Evolutionary conservation across 768 basidiomycete genomes (phyloP).

Genomic region (Ramaria sp.): DNA sequence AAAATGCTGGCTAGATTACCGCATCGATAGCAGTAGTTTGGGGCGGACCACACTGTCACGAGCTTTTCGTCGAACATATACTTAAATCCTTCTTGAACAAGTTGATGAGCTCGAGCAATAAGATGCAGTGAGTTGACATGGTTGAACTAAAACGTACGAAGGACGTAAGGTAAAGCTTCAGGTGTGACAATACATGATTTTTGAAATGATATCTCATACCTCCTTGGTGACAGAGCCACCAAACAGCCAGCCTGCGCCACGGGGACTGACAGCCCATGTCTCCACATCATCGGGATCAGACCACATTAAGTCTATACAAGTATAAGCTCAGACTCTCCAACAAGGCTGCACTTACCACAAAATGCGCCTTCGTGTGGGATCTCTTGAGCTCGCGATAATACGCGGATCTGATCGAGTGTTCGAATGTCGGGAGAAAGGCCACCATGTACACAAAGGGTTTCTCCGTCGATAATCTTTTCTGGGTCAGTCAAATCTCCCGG

Average conservation of each 20-base stretch:
- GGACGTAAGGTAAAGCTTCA: not conserved
- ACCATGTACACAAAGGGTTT: constrained; percentile 89
- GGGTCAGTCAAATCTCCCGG: not conserved
- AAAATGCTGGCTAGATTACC: constrained; percentile 90
- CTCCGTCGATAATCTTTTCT: constrained; percentile 85
- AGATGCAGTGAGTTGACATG: constrained; percentile 81
- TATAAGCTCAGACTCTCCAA: not conserved
- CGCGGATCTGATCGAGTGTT: constrained; percentile 89
- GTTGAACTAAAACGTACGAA: constrained; percentile 53
- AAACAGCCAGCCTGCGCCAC: constrained; percentile 94
- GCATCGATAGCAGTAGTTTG: constrained; percentile 79
- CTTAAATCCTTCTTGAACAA: constrained; percentile 93
- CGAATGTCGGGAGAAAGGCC: constrained; percentile 94
- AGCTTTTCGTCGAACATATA: constrained; percentile 93
- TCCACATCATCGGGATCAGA: constrained; percentile 92
- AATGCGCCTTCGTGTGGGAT: constrained; percentile 99
- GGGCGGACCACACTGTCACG: constrained; percentile 89
- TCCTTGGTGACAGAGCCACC: constrained; percentile 79
- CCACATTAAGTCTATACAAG: constrained; percentile 83
- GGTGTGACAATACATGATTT: not conserved
- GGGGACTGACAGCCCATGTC: constrained; percentile 93
- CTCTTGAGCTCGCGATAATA: constrained; percentile 89
- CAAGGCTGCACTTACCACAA: constrained; percentile 48
- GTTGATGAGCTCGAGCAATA: constrained; percentile 92
- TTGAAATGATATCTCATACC: constrained; percentile 29